Conservation (phyloP, 2,329 filamentous ascomycete genomes). For the Xylariales sp. region DNA sequence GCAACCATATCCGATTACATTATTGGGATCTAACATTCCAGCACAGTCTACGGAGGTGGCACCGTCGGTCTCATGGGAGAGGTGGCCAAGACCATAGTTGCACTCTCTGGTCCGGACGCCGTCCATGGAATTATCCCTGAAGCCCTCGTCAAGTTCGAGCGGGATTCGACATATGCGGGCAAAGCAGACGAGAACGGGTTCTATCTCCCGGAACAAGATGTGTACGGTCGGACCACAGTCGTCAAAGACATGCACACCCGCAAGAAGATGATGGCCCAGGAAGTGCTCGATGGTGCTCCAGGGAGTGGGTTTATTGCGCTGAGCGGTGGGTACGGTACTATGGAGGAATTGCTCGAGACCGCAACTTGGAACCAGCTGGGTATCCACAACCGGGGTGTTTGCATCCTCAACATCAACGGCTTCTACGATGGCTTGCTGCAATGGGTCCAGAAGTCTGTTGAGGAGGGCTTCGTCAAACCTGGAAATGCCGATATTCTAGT, state of each 20-base stretch:
- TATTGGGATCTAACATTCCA: background rate
- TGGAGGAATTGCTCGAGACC: slow-evolving; percentile 92
- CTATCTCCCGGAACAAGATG: slow-evolving; percentile 55
- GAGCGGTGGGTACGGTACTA: slow-evolving; percentile 81
- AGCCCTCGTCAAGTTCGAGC: slow-evolving; percentile 77
- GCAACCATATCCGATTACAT: background rate
- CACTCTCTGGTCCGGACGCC: slow-evolving; percentile 70
- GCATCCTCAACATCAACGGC: slow-evolving; percentile 80
- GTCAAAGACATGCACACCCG: slow-evolving; percentile 95
- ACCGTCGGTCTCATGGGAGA: slow-evolving; percentile 96
- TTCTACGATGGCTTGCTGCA: slow-evolving; percentile 86
- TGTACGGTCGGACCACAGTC: slow-evolving; percentile 81
- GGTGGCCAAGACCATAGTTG: slow-evolving; percentile 78
- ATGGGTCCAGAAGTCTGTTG: slow-evolving; percentile 75
- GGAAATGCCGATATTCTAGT: slow-evolving; percentile 73
- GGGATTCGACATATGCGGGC: slow-evolving; percentile 51
- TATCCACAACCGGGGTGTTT: slow-evolving; percentile 77
- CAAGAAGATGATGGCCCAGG: slow-evolving; percentile 88
- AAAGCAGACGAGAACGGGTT: slow-evolving; percentile 42
- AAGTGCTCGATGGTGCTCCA: slow-evolving; percentile 75
- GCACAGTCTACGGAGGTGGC: slow-evolving; percentile 83
- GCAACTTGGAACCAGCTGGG: slow-evolving; percentile 95
- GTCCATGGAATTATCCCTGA: slow-evolving; percentile 94
- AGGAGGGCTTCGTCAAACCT: slow-evolving; percentile 69
- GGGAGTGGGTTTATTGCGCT: slow-evolving; percentile 89